Evolutionary conservation across 2,329 filamentous ascomycete species (phyloP), one percentile per base, ranked within the genome.

Genomic region (Botryotinia convoluta): DNA sequence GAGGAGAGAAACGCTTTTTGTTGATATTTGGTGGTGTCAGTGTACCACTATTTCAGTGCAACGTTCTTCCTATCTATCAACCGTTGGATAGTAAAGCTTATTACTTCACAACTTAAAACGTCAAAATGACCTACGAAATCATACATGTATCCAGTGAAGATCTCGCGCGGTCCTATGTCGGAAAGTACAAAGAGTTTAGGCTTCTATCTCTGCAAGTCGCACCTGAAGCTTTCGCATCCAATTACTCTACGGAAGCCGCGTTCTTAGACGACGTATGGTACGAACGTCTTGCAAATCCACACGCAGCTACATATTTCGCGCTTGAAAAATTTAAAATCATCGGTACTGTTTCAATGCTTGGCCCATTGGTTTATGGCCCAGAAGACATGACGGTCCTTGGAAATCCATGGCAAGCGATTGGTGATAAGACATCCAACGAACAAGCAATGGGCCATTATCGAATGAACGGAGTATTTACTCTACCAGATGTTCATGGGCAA

Each of bases 191-290:
- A 39, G 74, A 72, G 3, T 79, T 79, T 67, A 78, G 78, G 69
- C 77, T 79, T 20, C 63, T 78, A 18, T 73, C 77, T 1, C 73
- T 79, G 26, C 75, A 77, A 64, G 74, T 74, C 2, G 74, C 75
- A n/a, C 79, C 79, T 7, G 74, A 78, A 80, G 80, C 81, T 32
- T 84, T 84, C 74, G 80, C 81, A 6, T 84, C 83, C 32, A 84
- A 79, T 5, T 81, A 83, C 72, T 79, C 77, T 42, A 78, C 81
- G 71, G 83, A 84, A 74, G 62, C 77, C 39, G 80, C 73, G 16
- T 83, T 84, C 72, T 77, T 76, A 48, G 80, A 83, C 45, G 77
- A 81, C 63, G 75, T 79, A 64, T 84, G 83, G 83, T 79, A 80
- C 64, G 73, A 75, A 71, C 81, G 82, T 71, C 78, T 84, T 69